A percentile compares a stretch with the other conserved stretches of the same genome.
phyloP scores from a whole-genome alignment of 805 yeast genomes.

The Lipomyces chichibuensis region DNA sequence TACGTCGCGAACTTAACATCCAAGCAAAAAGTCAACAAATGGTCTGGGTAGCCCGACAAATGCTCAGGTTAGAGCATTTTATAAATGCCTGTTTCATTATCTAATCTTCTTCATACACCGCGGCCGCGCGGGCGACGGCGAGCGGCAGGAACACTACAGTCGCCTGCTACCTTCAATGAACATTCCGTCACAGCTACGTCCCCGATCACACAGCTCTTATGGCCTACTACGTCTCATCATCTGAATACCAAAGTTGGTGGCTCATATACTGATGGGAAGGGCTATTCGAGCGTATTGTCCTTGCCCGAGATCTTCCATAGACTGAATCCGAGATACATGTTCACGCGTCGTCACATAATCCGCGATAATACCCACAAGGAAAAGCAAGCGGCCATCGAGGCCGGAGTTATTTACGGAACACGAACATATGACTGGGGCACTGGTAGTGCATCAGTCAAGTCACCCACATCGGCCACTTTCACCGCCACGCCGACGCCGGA shows the following conservation, averaged over 20 bases:
- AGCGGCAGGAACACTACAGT: not conserved
- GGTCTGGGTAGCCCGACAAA: no score
- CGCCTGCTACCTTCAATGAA: not conserved
- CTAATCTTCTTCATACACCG: not conserved
- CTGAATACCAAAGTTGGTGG: not conserved
- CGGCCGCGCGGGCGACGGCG: not conserved
- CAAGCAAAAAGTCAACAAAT: no score
- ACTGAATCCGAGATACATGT: not conserved
- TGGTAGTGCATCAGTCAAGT: slow-evolving; percentile 30
- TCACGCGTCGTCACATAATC: not conserved
- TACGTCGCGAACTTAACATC: no score
- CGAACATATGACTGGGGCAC: slow-evolving; percentile 56
- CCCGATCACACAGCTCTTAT: not conserved
- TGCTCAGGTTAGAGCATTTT: not conserved
- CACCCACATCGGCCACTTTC: not conserved
- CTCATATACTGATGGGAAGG: not conserved
- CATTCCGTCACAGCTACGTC: not conserved
- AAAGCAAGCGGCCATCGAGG: slow-evolving; percentile 26
- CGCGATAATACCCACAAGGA: not conserved
- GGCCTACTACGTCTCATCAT: not conserved
- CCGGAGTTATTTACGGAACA: slow-evolving; percentile 50
- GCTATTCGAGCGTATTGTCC: not conserved
- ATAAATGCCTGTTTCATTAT: not conserved
- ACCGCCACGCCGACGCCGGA: not conserved
- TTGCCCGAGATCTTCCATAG: not conserved